These are phyloP conservation scores for Talaromyces marneffei DNA, from an alignment of 2,329 filamentous ascomycete species.

Conservation along the genomic window DNA sequence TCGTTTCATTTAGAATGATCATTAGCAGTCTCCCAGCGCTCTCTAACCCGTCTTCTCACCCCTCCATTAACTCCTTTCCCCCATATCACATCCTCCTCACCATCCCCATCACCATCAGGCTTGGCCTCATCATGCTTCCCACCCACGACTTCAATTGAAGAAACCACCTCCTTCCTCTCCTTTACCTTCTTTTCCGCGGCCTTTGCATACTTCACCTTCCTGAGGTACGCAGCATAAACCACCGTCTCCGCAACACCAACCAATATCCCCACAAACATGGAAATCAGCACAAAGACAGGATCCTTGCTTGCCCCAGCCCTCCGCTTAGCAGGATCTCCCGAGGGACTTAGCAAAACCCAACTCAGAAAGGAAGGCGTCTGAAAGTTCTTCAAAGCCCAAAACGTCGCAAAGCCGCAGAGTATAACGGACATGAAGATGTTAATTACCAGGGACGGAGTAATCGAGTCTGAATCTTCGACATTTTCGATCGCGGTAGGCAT, in stretches of 20 bases:
- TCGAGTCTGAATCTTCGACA: conserved; percentile 22
- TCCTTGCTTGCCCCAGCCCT: conserved; percentile 16
- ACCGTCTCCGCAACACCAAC: conserved; percentile 44
- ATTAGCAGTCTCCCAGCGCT: conserved; percentile 28
- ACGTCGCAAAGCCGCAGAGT: conserved; percentile 51
- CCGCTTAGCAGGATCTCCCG: too few relatives aligned
- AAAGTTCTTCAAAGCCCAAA: conserved; percentile 38
- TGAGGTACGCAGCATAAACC: conserved; percentile 43
- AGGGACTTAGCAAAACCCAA: conserved; percentile 17
- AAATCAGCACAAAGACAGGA: conserved; percentile 36
- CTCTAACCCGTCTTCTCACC: conserved; percentile 35
- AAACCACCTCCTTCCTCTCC: conserved; percentile 36
- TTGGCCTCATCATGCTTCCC: conserved; percentile 17
- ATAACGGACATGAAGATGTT: conserved; percentile 86
- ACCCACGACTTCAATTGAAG: background rate
- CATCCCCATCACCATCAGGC: conserved; percentile 4
- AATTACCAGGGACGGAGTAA: conserved; percentile 60
- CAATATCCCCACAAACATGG: conserved; percentile 35
- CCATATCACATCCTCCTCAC: conserved; percentile 37
- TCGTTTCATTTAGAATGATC: background rate
- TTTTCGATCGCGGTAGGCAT: conserved; percentile 41
- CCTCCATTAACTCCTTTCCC: conserved; percentile 37
- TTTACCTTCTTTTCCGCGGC: conserved; percentile 32
- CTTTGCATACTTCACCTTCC: conserved; percentile 38
- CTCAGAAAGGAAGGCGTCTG: conserved; percentile 26